Evolutionary conservation across 108 stramenopile genomes (phyloP), one percentile per base, ranked within the genome.

Genomic region (Asterionellopsis glacialis): DNA sequence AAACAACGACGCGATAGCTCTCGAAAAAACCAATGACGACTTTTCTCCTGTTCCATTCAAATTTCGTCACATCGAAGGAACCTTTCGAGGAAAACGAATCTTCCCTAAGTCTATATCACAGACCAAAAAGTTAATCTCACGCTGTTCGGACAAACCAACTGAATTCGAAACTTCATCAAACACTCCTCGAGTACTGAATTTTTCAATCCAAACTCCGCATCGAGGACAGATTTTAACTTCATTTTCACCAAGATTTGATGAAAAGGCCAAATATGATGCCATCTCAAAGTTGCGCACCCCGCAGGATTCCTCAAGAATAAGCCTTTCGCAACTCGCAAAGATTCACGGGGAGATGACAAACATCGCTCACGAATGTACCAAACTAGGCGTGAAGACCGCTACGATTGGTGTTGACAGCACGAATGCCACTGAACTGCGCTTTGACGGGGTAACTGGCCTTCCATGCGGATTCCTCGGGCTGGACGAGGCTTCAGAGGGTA

Each of bases 391-490:
- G 11, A 47, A 64, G 13, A 67, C 76, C 25, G 65, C 67, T 11
- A 70, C 71, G 19, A 45, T 75, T 26, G 26, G 53, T 28, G 48
- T 81, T 18, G 71, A 68, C 11, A 79, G 77, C 68, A 53, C 22
- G 43, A 87, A 87, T 67, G 77, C 77, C 47, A 44, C 41, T 1
- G 69, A 69, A 45, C 58, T 87, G 13, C 72, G 78, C 60, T 87
- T 83, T 47, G 73, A 67, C 27, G 12, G 18, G 25, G 49, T 53
- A 40, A 68, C 69, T 49, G 70, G 72, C 9, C 50, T 53, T 38
- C 84, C 79, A 19, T 52, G 61, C 42, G 65, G 68, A 41, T 65
- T 77, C 21, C 19, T 70, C 9, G 75, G 79, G 12, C 61, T 62
- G 24, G 21, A 43, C 21, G 40, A 65, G 48, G 25, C 47, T 0